Percentiles rank a stretch among this genome's conserved stretches.
Conservation (phyloP, 345 rosid species). For the Fremontodendron californicum region DNA sequence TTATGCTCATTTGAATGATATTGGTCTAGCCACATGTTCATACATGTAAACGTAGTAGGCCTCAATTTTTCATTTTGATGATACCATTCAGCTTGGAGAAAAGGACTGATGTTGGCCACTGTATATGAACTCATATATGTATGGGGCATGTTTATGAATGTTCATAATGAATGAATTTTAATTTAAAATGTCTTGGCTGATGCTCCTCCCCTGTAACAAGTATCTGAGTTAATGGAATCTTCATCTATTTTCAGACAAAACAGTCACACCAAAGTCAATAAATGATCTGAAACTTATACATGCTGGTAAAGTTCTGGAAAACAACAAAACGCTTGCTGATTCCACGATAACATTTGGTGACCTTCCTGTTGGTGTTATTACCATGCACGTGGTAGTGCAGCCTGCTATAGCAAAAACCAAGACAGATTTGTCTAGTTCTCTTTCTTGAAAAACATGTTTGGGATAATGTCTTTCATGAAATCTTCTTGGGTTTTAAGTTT, state of each 20-base stretch:
- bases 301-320: conserved; percentile 43
- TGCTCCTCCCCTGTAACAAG: not conserved
- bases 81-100: not conserved
- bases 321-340: conserved; percentile 36
- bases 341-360: conserved; percentile 28
- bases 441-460: not conserved
- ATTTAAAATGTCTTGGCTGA: not conserved
- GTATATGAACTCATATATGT: conserved; percentile 5
- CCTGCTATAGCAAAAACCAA: conserved; percentile 28
- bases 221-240: conserved; percentile 3
- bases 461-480: not conserved
- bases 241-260: conserved; percentile 27
- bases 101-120: not conserved
- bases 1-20: not conserved
- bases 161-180: not conserved
- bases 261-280: conserved; percentile 28
- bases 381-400: conserved; percentile 41
- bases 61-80: not conserved
- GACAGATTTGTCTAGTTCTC: conserved; percentile 27
- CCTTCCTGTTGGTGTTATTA: conserved; percentile 31
- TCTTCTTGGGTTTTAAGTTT: not conserved
- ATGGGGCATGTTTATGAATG: not conserved
- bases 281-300: conserved; percentile 40
- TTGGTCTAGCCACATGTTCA: not conserved
- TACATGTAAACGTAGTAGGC: not conserved